phyloP scores from a whole-genome alignment of 2,329 filamentous ascomycete genomes.

The Colletotrichum sp. region DNA sequence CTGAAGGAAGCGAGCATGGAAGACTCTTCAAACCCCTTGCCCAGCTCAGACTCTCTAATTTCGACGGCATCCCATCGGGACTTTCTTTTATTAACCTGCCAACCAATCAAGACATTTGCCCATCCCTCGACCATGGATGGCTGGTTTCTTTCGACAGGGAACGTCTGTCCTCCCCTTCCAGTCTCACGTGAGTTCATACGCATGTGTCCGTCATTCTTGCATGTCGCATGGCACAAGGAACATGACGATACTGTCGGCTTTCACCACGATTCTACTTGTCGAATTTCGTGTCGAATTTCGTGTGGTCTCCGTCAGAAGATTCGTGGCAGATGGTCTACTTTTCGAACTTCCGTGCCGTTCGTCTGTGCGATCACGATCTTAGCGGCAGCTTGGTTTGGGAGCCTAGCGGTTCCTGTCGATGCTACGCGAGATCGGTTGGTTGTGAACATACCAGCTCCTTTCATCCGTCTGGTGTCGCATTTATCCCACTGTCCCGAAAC shows the following conservation, averaged over 20 bases:
- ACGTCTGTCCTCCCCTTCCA: neutral
- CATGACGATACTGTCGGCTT: neutral
- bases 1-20: neutral
- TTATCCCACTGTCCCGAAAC: slow-evolving; percentile 10
- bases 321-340: neutral
- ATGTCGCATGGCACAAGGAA: neutral
- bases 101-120: neutral
- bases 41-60: neutral
- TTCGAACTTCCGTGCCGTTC: neutral
- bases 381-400: neutral
- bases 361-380: neutral
- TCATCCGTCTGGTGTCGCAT: neutral
- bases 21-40: neutral
- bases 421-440: neutral
- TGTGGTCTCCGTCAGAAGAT: neutral
- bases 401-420: neutral
- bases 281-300: neutral
- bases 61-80: neutral
- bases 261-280: neutral
- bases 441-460: neutral
- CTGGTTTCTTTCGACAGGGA: neutral
- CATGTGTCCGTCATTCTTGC: neutral
- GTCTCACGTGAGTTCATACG: neutral
- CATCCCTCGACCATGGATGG: neutral
- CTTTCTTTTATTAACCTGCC: neutral